Base-by-base conservation (phyloP, 2,329 filamentous ascomycete genomes). In the Talaromyces verruculosus region DNA sequence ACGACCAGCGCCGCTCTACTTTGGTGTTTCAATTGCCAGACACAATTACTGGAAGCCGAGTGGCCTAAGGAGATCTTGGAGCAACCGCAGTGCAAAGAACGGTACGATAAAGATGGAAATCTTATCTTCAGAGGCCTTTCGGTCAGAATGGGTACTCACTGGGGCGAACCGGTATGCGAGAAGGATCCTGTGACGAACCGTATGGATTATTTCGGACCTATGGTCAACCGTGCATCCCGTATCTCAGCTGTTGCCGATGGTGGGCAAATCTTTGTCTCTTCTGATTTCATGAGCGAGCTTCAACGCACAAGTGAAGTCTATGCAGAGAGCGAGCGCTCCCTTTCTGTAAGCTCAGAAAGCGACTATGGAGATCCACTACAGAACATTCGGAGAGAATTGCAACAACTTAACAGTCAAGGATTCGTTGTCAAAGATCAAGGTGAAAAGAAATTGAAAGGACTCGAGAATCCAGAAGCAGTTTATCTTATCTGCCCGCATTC, bases 171-270 rank as follows among this genome's bases (percentile, higher is more conserved):
- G 5, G 93, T 99, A 72, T 96, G 93, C 75, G 95, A 99, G 78
- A 91, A 90, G 59, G 95, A 99, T 78, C 95, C 95, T 0, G 93
- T 99, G 60, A 99, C 95, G 1, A 90, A 93, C 66, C 92, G 95
- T 69, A 99, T 99, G 95, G 95, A 99, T 74, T 99, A 99, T 80
- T 99, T 98, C 76, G 95, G 95, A 0, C 95, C 95, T 15, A 99
- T 99, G 93, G 95, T 99, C 73, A 99, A 99, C 80, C 93, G 96
- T 74, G 92, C 95, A 0, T 91, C 95, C 17, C 91, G 95, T 80
- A 96, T 99, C 70, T 95, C 92, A 6, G 90, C 92, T 25, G 93
- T 97, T 51, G 95, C 95, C 41, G 95, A 99, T 76, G 95, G 95
- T 68, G 95, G 95, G 0, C 94, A 99, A 76, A 97, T 98, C 70